Conservation (phyloP, 352 stramenopile genomes). For the Globisporangium rhizosaccharum region DNA sequence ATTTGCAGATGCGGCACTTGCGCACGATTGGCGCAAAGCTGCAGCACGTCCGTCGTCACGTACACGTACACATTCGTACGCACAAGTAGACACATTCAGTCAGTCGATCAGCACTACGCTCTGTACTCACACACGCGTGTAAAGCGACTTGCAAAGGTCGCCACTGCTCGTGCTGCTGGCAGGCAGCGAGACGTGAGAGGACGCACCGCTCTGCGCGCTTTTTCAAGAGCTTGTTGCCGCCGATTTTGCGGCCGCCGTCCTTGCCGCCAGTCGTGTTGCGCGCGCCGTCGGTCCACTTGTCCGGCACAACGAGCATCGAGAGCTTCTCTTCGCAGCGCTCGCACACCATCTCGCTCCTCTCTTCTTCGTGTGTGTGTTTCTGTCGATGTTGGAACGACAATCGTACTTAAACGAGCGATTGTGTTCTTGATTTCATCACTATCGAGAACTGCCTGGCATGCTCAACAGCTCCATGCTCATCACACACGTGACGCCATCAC, state of each 20-base stretch:
- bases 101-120: not conserved
- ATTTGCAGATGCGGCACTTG: slow-evolving; percentile 65
- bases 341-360: slow-evolving; percentile 46
- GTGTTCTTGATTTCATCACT: too few relatives aligned
- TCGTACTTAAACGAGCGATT: too few relatives aligned
- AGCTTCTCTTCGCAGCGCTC: slow-evolving; percentile 74
- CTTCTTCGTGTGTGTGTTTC: not conserved
- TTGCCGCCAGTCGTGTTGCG: slow-evolving; percentile 39
- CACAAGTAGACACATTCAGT: not conserved
- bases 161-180: too few relatives aligned
- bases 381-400: not conserved
- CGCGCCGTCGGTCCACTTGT: slow-evolving; percentile 69
- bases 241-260: slow-evolving; percentile 22
- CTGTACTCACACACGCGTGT: not conserved
- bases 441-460: too few relatives aligned
- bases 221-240: slow-evolving; percentile 35
- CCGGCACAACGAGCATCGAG: slow-evolving; percentile 67
- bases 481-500: too few relatives aligned
- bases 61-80: not conserved
- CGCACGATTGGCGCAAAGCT: slow-evolving; percentile 51
- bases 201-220: slow-evolving; percentile 39
- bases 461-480: too few relatives aligned
- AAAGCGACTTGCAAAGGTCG: too few relatives aligned
- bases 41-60: not conserved
- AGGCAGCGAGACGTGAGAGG: not conserved